phyloP scores from a whole-genome alignment of 805 yeast genomes.

The Metschnikowia gelsemii region DNA sequence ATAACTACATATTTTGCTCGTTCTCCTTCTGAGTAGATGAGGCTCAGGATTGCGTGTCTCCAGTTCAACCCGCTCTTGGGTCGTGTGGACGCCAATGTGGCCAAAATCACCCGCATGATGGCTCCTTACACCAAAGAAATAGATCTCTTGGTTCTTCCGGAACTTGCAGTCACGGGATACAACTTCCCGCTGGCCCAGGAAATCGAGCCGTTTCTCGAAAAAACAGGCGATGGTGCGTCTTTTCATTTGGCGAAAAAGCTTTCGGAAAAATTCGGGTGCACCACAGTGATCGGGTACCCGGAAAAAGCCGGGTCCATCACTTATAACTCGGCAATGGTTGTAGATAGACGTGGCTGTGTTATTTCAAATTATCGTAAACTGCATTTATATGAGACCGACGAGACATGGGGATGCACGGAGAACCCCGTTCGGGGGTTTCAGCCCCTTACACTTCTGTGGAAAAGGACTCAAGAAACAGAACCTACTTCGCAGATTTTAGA shows the following conservation, averaged over 20 bases:
- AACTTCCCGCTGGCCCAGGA: conserved; percentile 50
- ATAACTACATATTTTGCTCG: too few relatives aligned
- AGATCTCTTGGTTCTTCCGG: conserved; percentile 80
- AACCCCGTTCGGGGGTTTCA: conserved; percentile 58
- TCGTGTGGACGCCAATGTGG: conserved; percentile 51
- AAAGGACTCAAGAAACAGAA: too few relatives aligned
- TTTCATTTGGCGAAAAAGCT: conserved; percentile 56
- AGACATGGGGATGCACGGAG: conserved; percentile 74
- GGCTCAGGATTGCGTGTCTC: conserved; percentile 58
- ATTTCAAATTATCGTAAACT: conserved; percentile 72
- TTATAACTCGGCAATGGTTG: conserved; percentile 72
- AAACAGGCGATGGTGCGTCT: conserved; percentile 45
- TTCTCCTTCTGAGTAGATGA: too few relatives aligned
- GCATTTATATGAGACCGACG: conserved; percentile 76
- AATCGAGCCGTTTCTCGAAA: conserved; percentile 60
- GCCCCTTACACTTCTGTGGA: conserved; percentile 44
- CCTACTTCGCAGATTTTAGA: too few relatives aligned
- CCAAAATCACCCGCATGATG: conserved; percentile 45
- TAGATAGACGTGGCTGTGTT: conserved; percentile 56
- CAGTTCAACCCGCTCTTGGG: conserved; percentile 71
- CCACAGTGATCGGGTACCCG: conserved; percentile 81
- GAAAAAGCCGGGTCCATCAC: conserved; percentile 46
- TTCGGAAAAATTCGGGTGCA: conserved; percentile 53
- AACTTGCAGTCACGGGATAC: conserved; percentile 82
- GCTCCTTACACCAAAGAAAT: conserved; percentile 32